Base-by-base conservation (phyloP, 306 rosid species). In the Vigna unguiculata region DNA sequence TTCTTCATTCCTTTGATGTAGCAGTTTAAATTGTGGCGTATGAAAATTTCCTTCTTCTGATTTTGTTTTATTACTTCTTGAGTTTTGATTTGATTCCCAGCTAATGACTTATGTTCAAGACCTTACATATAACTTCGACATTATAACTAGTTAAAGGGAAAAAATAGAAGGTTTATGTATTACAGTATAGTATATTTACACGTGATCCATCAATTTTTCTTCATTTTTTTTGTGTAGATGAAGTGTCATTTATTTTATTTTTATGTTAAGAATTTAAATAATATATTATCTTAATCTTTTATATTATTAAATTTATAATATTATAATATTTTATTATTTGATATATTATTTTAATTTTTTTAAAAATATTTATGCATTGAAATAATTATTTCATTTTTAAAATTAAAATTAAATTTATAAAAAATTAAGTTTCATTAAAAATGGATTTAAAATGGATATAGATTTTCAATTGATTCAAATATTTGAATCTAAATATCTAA, bases 1-100 rank as follows among this genome's bases (percentile, higher is more conserved):
- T 82, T 66, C 79, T 82, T 19, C 85, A 82, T 77, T 82, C 85
- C 9, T 82, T 82, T 82, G 72, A 82, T 82, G 78, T 76, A 38
- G 63, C 82, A 55, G 62, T 60, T 72, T 76, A 71, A 82, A 53
- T 34, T 62, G n/a, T 55, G 53, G 24, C 24, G 5, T 4, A 13
- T 82, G 21, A 24, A 77, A 25, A 49, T 3, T 53, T 57, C 11
- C 71, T 80, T 83, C 85, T 88, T 83, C 86, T 45, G 22, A 36
- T 66, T 83, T 73, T 73, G n/a, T 62, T 54, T 59, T 19, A 67
- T 58, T 76, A 48, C 17, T 52, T 67, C 25, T 38, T 55, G 75
- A 68, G 47, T 60, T 53, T 71, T 49, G 46, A 40, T 59, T 74
- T 62, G 52, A 47, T 61, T 72, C 62, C 45, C 71, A 46, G 74